Evolutionary conservation across 1,284 basidiomycete genomes (phyloP).

Genomic region (Ganoderma meredithae): DNA sequence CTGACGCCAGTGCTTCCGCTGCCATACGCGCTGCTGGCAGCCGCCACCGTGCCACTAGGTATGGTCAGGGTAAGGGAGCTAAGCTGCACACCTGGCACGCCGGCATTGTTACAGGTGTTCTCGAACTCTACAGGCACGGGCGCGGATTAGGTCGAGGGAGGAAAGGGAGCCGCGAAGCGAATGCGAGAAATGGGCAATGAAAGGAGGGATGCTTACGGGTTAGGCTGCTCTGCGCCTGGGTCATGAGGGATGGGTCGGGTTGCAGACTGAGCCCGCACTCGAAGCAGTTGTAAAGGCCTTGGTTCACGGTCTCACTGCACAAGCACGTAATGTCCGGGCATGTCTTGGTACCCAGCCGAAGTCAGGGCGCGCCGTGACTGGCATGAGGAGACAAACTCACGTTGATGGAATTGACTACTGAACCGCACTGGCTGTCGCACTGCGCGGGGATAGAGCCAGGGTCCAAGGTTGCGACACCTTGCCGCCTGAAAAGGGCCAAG

Average conservation of each 20-base stretch:
- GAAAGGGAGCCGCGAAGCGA: neutral
- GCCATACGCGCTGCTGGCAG: neutral
- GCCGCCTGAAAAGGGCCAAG: constrained; percentile 19
- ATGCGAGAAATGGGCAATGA: neutral
- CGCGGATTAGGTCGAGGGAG: neutral
- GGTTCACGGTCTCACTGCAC: constrained; percentile 25
- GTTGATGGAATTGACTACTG: constrained; percentile 16
- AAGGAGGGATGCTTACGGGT: constrained; percentile 16
- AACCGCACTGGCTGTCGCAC: constrained; percentile 24
- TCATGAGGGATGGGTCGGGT: constrained; percentile 10
- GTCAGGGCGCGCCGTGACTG: neutral
- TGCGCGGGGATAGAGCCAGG: constrained; percentile 27
- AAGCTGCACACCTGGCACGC: constrained; percentile 8
- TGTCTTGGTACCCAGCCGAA: neutral
- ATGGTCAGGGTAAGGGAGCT: constrained; percentile 19
- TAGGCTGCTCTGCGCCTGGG: constrained; percentile 22
- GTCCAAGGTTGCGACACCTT: constrained; percentile 17
- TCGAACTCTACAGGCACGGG: constrained; percentile 15
- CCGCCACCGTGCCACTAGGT: neutral
- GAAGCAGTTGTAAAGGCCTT: constrained; percentile 29
- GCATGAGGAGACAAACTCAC: constrained; percentile 9
- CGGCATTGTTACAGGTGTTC: constrained; percentile 14
- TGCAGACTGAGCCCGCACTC: constrained; percentile 27
- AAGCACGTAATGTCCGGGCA: constrained; percentile 28
- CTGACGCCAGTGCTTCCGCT: constrained; percentile 2